Evolutionary conservation across 2,329 filamentous ascomycete species (phyloP), one percentile per base, ranked within the genome.

Genomic region (Pseudofabraea citricarpa): DNA sequence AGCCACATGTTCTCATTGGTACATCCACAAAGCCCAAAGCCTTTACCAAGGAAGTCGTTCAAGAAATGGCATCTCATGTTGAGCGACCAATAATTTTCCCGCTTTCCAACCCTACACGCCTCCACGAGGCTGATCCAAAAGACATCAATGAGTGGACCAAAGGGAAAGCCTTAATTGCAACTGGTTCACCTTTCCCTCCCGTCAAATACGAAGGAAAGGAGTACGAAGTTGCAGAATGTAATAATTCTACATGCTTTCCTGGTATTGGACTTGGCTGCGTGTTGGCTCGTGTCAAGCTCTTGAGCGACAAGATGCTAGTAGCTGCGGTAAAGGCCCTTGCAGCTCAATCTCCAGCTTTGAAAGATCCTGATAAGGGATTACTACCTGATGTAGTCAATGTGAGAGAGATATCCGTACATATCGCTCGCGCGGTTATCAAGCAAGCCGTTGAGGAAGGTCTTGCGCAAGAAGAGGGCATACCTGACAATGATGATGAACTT

Each of bases 201-300:
- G 87, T 93, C 12, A 75, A 76, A 40, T 79, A 75, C 72, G 60
- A 67, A 8, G 74, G 71, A 0, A 41, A 57, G 0, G 70, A 75
- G 6, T 68, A 75, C 45, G 64, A 72, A 21, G 59, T 75, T 57
- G 87, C 87, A 19, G 89, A 95, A 64, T 95, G 90, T 67, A 95
- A 95, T 67, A 95, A 95, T 66, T 85, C 81, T 1, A 86, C 87
- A 24, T 85, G 85, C 13, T 95, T 94, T 63, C 89, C 89, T 0
- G 88, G 88, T 0, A 91, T 95, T 46, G 89, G 88, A 0, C 80
- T 95, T 1, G 90, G 88, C 9, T 78, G 78, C 6, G 77, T 95
- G 0, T 75, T 95, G 1, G 82, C 74, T 20, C 80, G 87, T 12
- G 73, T 84, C 3, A 73, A 69, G 10, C 71, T 81, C 1, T 65